Evolutionary conservation across 1,139 yeast species (phyloP), one percentile per base, ranked within the genome.

Genomic region (Meyerozyma sp.): DNA sequence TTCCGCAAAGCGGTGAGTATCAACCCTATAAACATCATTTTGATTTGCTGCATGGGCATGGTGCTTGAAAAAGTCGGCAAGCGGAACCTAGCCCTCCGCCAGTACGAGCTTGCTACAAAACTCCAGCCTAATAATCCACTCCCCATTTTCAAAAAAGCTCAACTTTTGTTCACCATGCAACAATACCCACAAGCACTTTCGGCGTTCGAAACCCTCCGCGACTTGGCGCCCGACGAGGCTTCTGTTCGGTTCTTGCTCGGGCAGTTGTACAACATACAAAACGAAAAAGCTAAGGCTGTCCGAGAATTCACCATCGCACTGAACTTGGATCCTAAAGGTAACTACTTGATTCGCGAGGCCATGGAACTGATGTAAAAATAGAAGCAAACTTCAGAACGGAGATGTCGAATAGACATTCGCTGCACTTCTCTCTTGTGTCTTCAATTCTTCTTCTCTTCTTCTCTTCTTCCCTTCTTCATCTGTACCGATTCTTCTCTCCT

Each of bases 1-100:
- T 90, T 93, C 68, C 71, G 89, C 42, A 86, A 85, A 55, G 98
- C 98, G 0, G 80, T 88, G 16, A 79, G 84, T 36, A 88, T 93
- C 44, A 93, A 93, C 57, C 97, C 98, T 1, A 84, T 84, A 38
- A 94, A 94, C 61, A 87, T 89, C 6, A 91, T 94, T 36, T 72
- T 94, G 53, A 81, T 90, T 5, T 91, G 97, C 61, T 93, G 98
- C 62, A 83, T 91, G 46, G 99, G 98, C 10, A 88, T 91, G 85
- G 95, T 91, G 21, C 68, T 88, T 42, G 98, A 93, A 58, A 86
- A 86, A 56, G 59, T 83, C 41, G 84, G 84, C 18, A 79, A 81
- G 54, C 75, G 75, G 50, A 81, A 79, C 14, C 77, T 84, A 45
- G 98, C 98, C 0, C 66, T 93, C 42, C 76, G 81, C 45, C 94